Conservation (phyloP, 192 early-diverging fungal species). For the Mortierella antarctica region DNA sequence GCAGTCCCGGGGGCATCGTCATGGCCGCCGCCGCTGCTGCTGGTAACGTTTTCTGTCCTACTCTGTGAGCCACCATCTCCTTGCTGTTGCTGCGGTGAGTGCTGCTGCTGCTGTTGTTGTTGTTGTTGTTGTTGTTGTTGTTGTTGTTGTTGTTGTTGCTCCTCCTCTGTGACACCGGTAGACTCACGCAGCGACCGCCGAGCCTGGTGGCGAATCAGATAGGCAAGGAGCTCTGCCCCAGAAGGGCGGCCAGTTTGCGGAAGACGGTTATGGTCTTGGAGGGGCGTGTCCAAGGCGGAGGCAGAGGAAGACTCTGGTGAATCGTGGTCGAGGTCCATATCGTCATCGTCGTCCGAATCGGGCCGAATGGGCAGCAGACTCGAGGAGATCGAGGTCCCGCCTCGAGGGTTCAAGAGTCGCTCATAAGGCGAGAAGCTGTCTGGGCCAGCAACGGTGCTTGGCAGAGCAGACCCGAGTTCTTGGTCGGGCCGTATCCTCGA, state of each 20-base stretch:
- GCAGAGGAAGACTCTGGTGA: background rate
- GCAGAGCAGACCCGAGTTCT: constrained; percentile 7
- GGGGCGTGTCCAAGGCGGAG: background rate
- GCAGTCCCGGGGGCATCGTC: too few species aligned
- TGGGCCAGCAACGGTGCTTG: background rate
- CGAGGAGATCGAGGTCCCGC: constrained; percentile 41
- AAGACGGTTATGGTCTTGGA: background rate
- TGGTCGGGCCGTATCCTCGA: constrained; percentile 12
- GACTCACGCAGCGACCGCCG: constrained; percentile 13
- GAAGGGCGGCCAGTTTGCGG: background rate
- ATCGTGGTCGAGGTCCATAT: background rate
- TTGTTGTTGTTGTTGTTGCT: too few species aligned
- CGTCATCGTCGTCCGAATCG: constrained; percentile 40
- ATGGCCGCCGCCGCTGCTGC: too few species aligned
- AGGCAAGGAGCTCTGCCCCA: constrained; percentile 16
- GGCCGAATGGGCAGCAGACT: constrained; percentile 34
- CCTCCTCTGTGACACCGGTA: background rate
- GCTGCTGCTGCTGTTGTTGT: too few species aligned
- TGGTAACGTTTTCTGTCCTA: too few species aligned
- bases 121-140: too few species aligned
- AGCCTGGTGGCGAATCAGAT: constrained; percentile 24
- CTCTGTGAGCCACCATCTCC: too few species aligned
- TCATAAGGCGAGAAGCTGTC: constrained; percentile 7
- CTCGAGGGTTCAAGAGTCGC: constrained; percentile 27
- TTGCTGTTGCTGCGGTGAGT: background rate